Conservation (phyloP, 108 stramenopile species). For the Mediolabrus comicus region DNA sequence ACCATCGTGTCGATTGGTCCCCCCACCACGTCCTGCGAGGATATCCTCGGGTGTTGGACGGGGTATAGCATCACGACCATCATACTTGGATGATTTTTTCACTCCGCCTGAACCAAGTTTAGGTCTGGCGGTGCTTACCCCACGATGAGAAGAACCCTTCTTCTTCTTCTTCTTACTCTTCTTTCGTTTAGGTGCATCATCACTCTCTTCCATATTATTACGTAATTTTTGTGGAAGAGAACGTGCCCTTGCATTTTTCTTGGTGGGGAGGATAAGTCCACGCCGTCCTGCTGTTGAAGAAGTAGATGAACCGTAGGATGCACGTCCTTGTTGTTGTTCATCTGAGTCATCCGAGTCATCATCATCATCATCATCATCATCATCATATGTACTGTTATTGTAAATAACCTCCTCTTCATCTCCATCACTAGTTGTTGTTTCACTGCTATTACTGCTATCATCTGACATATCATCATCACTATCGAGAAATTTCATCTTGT, state of each 20-base stretch:
- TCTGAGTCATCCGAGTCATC: not conserved
- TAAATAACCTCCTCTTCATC: too few species aligned
- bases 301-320: not conserved
- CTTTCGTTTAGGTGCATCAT: not conserved
- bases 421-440: too few species aligned
- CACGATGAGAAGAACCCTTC: too few species aligned
- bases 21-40: slow-evolving; percentile 5
- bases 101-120: not conserved
- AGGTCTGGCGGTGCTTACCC: not conserved
- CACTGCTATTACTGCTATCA: too few species aligned
- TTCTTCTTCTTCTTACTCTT: not conserved
- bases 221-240: not conserved
- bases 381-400: too few species aligned
- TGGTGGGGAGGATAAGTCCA: not conserved
- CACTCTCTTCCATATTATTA: not conserved
- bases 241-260: not conserved
- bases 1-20: slow-evolving; percentile 7
- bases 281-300: too few species aligned
- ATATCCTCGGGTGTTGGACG: not conserved
- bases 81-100: not conserved
- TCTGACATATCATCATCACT: not conserved
- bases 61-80: not conserved
- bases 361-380: not conserved
- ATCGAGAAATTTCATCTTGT: slow-evolving; percentile 2
- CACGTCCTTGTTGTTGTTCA: not conserved